Evolutionary conservation across 2,329 filamentous ascomycete species (phyloP).

Genomic region (Akanthomyces uredinophilus): DNA sequence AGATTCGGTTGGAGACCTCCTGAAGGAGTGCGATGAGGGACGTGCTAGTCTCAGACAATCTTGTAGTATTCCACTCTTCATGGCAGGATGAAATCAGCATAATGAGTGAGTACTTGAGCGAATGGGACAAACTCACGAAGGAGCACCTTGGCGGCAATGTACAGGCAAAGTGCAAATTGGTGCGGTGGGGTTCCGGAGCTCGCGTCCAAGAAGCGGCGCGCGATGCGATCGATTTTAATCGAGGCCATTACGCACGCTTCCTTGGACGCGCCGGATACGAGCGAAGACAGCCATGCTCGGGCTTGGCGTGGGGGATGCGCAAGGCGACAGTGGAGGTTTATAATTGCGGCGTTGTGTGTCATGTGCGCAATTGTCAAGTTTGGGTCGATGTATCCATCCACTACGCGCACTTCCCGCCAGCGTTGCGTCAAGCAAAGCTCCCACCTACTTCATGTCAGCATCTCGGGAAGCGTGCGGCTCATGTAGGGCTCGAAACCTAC

Average conservation of each 20-base stretch:
- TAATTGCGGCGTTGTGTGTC: slow-evolving; percentile 38
- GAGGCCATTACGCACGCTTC: slow-evolving; percentile 37
- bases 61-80: slow-evolving; percentile 23
- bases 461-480: not conserved
- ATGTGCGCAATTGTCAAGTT: slow-evolving; percentile 39
- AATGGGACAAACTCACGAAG: not conserved
- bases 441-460: slow-evolving; percentile 28
- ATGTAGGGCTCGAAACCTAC: slow-evolving; percentile 21
- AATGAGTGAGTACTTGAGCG: not conserved
- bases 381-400: slow-evolving; percentile 40
- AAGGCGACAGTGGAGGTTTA: slow-evolving; percentile 37
- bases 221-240: slow-evolving; percentile 33
- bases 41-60: slow-evolving; percentile 26
- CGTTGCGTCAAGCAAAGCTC: slow-evolving; percentile 39
- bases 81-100: not conserved
- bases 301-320: slow-evolving; percentile 31
- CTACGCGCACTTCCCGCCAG: slow-evolving; percentile 36
- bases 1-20: slow-evolving; percentile 32
- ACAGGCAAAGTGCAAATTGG: slow-evolving; percentile 37
- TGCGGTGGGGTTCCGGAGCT: slow-evolving; percentile 26
- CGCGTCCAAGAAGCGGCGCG: slow-evolving; percentile 30
- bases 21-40: slow-evolving; percentile 28
- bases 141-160: slow-evolving; percentile 30
- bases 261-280: slow-evolving; percentile 34
- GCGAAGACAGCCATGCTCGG: slow-evolving; percentile 22